Conservation (phyloP, 2,329 filamentous ascomycete species). For the Nigrograna mackinnonii region DNA sequence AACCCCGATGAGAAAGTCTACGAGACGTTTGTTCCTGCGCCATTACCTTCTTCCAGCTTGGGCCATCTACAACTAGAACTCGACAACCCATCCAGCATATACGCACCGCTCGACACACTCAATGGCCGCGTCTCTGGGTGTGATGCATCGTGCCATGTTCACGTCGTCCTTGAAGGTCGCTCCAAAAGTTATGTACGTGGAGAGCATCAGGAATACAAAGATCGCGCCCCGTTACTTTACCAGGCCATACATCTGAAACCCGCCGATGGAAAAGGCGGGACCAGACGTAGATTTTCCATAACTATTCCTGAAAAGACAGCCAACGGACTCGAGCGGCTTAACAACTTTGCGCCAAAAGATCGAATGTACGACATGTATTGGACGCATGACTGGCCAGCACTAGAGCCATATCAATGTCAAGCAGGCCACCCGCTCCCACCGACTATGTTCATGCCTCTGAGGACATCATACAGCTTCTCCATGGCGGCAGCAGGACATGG, state of each 20-base stretch:
- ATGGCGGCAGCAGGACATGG: background rate
- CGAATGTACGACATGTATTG: conserved; percentile 4
- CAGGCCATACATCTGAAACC: conserved; percentile 9
- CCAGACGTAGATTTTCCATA: conserved; percentile 12
- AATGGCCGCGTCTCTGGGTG: conserved; percentile 16
- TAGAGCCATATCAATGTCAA: conserved; percentile 8
- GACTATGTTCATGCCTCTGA: conserved; percentile 5
- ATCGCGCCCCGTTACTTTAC: conserved; percentile 11
- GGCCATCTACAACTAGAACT: conserved; percentile 12
- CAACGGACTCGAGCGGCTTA: background rate
- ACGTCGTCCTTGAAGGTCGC: conserved; percentile 15
- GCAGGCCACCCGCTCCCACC: conserved; percentile 17
- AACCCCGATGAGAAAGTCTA: background rate
- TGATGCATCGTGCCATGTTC: conserved; percentile 7
- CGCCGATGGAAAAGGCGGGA: background rate
- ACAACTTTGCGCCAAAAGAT: conserved; percentile 3
- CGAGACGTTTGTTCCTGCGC: conserved; percentile 1
- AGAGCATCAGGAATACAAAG: conserved; percentile 8
- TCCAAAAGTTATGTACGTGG: conserved; percentile 7
- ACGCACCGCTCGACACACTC: conserved; percentile 11
- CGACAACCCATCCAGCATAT: conserved; percentile 11
- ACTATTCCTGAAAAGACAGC: conserved; percentile 7
- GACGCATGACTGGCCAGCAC: conserved; percentile 12
- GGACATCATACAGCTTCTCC: conserved; percentile 4
- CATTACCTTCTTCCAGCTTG: background rate